These are phyloP conservation scores for Rubia peregrina DNA, from an alignment of 305 asterid genomes.

Conservation along the genomic window DNA sequence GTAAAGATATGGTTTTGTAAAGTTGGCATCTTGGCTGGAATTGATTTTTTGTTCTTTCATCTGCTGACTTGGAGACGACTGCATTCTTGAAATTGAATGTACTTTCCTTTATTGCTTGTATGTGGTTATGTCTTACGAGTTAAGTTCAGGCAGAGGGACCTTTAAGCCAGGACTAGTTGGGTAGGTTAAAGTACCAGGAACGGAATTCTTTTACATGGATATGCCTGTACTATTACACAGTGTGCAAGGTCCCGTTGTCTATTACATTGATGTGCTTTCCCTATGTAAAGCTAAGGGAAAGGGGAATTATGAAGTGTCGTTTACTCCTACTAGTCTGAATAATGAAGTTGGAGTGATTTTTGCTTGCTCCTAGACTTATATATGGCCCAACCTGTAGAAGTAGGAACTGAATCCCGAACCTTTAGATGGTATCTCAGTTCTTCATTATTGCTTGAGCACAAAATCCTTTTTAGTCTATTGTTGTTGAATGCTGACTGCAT, in stretches of 20 bases:
- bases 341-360: not conserved
- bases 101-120: not conserved
- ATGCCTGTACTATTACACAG: not conserved
- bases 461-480: not conserved
- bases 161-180: no score
- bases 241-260: not conserved
- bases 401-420: not conserved
- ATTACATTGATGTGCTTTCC: not conserved
- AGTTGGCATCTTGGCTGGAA: constrained; percentile 7
- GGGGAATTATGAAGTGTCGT: not conserved
- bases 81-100: not conserved
- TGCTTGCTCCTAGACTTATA: not conserved
- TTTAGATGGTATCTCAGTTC: not conserved
- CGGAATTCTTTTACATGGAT: no score
- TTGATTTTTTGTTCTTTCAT: not conserved
- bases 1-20: not conserved
- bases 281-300: not conserved
- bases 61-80: not conserved
- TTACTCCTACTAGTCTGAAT: not conserved
- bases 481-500: not conserved
- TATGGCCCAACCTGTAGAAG: not conserved
- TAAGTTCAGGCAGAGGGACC: not conserved
- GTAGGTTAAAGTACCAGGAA: no score
- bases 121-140: not conserved
- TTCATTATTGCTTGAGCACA: not conserved